Base-by-base conservation (phyloP, 2,329 filamentous ascomycete genomes). In the Fusarium buxicola region DNA sequence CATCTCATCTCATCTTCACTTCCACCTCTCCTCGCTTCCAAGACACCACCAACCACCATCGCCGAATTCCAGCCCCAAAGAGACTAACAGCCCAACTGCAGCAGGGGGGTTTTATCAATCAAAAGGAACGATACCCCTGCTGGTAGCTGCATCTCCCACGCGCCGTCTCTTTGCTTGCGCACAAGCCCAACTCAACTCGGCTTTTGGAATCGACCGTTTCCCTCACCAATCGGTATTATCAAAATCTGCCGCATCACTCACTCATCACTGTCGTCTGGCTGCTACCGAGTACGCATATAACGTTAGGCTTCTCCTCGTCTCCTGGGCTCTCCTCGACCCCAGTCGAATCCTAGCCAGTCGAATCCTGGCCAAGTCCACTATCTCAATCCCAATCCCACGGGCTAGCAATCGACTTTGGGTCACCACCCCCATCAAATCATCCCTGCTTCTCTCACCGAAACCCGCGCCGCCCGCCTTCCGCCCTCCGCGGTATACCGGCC, bases 381-480 rank as follows among this genome's bases (percentile, higher is more conserved):
- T 21, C n/a, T n/a, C n/a, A n/a, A n/a, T n/a, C n/a, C n/a, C n/a
- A n/a, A n/a, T n/a, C n/a, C n/a, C n/a, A n/a, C n/a, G n/a, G n/a
- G n/a, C 32, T 15, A 48, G 21, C 58, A 30, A 46, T 46, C 44
- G 34, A 38, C 50, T 56, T 61, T 57, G 43, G 61, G 58, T 55
- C 52, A 47, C 55, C 61, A 66, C 56, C 54, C 55, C 55, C 63
- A 55, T 60, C 68, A 66, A 68, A 70, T 70, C 66, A 70, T 61
- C 66, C 66, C 63, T 67, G 66, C 68, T 43, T 58, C 60, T 63
- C 48, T 70, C 66, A 70, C 68, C 69, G 69, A 71, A 71, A 69
- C 57, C 46, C 40, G 40, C 58, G 51, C 55, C 51, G 46, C 47
- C 55, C 43, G 32, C 44, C 32, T 36, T 52, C 46, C 39, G 44